phyloP scores from a whole-genome alignment of 805 yeast genomes.

The Sugiyamaella floridensis region DNA sequence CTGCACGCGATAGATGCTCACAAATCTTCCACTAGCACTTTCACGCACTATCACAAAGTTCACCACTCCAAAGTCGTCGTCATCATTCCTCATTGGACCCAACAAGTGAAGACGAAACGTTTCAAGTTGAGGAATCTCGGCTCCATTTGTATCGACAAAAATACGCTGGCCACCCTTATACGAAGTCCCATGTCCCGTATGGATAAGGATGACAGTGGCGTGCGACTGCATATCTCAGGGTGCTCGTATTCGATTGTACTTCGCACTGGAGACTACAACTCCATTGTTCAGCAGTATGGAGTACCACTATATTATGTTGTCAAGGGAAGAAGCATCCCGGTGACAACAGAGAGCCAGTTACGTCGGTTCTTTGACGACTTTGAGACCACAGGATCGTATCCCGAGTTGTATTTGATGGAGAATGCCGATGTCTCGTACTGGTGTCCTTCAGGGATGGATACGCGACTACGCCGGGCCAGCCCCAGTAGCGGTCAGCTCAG shows the following conservation, averaged over 20 bases:
- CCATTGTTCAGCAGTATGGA: neutral
- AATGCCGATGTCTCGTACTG: constrained; percentile 2
- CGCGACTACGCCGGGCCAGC: neutral
- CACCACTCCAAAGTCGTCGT: no score
- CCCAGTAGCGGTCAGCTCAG: neutral
- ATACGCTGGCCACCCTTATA: no score
- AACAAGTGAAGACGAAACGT: no score
- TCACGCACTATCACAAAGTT: no score
- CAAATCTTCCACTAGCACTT: no score
- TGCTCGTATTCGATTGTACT: neutral
- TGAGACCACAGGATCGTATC: neutral
- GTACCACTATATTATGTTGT: neutral
- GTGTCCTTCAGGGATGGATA: neutral
- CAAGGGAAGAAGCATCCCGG: neutral
- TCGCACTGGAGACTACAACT: neutral
- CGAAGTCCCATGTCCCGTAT: neutral
- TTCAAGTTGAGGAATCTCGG: no score
- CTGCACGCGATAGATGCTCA: no score
- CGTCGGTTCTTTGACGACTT: neutral
- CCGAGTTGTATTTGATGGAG: constrained; percentile 1
- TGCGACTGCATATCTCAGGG: neutral
- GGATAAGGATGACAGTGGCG: neutral
- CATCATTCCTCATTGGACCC: no score
- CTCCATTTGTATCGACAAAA: no score
- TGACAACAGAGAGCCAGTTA: neutral